Evolutionary conservation across 2,329 filamentous ascomycete species (phyloP).

Genomic region (Colletotrichum australisinense): DNA sequence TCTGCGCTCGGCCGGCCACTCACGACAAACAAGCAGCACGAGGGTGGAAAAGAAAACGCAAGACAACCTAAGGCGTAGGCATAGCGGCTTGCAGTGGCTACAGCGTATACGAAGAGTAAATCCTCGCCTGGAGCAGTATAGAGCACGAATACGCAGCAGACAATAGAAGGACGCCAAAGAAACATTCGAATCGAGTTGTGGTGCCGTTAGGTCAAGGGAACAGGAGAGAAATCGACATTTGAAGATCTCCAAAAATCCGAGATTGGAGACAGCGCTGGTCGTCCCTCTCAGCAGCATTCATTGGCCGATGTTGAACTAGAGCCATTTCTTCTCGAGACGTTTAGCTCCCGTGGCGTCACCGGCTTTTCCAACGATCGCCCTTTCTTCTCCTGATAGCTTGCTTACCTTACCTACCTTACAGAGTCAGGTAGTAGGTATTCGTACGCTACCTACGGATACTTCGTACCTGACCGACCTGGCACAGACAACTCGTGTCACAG

Average conservation of each 20-base stretch:
- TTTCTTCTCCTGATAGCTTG: constrained; percentile 17
- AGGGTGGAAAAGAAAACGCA: not conserved
- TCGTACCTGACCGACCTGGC: constrained; percentile 12
- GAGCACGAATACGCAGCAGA: not conserved
- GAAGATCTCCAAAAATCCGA: not conserved
- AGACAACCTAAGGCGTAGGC: not conserved
- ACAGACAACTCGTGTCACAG: constrained; percentile 24
- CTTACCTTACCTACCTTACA: not conserved
- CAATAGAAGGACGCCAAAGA: not conserved
- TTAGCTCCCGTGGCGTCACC: constrained; percentile 29
- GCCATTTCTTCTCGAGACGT: not conserved
- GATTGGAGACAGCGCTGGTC: constrained; percentile 30
- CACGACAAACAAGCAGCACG: not conserved
- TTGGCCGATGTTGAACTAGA: constrained; percentile 5
- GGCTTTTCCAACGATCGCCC: constrained; percentile 17
- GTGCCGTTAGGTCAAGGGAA: not conserved
- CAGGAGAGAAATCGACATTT: not conserved
- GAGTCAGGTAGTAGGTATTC: too few species aligned
- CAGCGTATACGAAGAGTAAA: not conserved
- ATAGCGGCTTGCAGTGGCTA: not conserved
- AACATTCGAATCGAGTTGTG: constrained; percentile 1
- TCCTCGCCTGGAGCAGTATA: constrained; percentile 6
- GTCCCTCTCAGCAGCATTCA: constrained; percentile 22
- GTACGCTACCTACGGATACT: not conserved
- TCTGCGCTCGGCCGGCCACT: not conserved